Evolutionary conservation across 2,329 filamentous ascomycete genomes (phyloP).

Genomic region (Aspergillus transmontanensis): DNA sequence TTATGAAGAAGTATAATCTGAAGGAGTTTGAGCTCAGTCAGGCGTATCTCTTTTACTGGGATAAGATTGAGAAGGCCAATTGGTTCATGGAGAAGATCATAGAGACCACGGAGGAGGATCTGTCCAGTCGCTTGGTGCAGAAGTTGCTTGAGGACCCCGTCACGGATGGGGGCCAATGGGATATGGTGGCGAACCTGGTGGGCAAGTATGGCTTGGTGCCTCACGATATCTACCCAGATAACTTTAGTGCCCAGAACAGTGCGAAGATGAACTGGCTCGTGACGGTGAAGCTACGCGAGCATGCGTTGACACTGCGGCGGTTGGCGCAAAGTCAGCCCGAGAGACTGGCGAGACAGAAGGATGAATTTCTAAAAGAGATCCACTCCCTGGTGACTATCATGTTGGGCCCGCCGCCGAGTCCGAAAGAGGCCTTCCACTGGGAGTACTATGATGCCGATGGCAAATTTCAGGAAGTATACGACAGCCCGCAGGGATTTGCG

Average conservation of each 20-base stretch:
- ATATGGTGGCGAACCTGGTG: slow-evolving; percentile 87
- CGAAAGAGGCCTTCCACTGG: slow-evolving; percentile 74
- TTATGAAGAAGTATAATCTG: slow-evolving; percentile 81
- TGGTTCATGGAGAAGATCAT: slow-evolving; percentile 85
- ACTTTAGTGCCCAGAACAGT: slow-evolving; percentile 74
- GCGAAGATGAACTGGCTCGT: slow-evolving; percentile 71
- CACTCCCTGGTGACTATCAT: slow-evolving; percentile 80
- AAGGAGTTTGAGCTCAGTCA: slow-evolving; percentile 83
- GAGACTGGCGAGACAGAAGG: slow-evolving; percentile 59
- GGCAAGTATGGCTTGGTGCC: slow-evolving; percentile 87
- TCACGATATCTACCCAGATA: slow-evolving; percentile 78
- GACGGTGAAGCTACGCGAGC: slow-evolving; percentile 84
- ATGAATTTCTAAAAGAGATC: slow-evolving; percentile 76
- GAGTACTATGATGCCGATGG: slow-evolving; percentile 72
- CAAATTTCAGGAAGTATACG: slow-evolving; percentile 62
- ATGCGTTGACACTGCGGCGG: slow-evolving; percentile 71
- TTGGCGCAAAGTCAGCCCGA: slow-evolving; percentile 44
- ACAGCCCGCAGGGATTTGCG: slow-evolving; percentile 73
- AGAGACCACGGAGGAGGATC: slow-evolving; percentile 68
- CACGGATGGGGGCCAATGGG: slow-evolving; percentile 85
- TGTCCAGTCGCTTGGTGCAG: slow-evolving; percentile 74
- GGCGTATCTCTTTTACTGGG: slow-evolving; percentile 88
- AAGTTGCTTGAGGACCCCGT: slow-evolving; percentile 69
- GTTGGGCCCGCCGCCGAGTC: slow-evolving; percentile 75
- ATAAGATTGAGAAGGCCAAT: slow-evolving; percentile 90